Evolutionary conservation across 1,139 yeast species (phyloP), one percentile per base, ranked within the genome.

Genomic region (Yamadazyma sp.): DNA sequence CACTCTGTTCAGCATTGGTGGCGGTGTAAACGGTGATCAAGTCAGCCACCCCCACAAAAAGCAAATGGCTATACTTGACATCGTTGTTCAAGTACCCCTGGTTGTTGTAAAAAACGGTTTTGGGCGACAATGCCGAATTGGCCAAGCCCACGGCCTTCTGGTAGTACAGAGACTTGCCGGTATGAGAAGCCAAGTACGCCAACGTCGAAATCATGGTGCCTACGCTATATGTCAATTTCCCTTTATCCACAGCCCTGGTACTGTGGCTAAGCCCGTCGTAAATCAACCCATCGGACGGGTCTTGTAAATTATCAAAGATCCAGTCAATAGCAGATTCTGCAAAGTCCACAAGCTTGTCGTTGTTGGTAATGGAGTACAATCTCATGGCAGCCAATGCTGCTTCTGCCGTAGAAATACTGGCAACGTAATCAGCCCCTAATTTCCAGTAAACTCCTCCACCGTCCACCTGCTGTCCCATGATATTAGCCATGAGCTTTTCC

Each of bases 371-470:
- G 22, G 56, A 51, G 39, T 57, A 58, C 14, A 62, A 38, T 40
- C 52, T 53, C 21, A 61, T 47, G 0, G 70, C 67, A 7, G 65
- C 59, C 34, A 65, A 54, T 1, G 67, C 68, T 1, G 62, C 59
- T 43, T 65, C 70, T 6, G 55, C 39, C 12, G 63, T 59, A 9
- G 70, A 64, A 31, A 65, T 65, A 22, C 64, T 58, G 2, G 70
- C 65, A 25, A 64, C 37, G 43, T 65, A 65, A 28, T 46, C 47
- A 17, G 35, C 42, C 22, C 53, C 45, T 16, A 52, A 44, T 30
- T 49, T 45, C 70, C 70, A 62, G 20, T 48, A 46, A 14, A 64
- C 54, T 2, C 70, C 70, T 3, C 70, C 69, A 39, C 61, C 62
- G 6, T 47, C 36, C 31, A 44, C 43, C 13, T 52, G 48, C 32